Base-by-base conservation (phyloP, 1,284 basidiomycete genomes). In the Irpex lacteus region DNA sequence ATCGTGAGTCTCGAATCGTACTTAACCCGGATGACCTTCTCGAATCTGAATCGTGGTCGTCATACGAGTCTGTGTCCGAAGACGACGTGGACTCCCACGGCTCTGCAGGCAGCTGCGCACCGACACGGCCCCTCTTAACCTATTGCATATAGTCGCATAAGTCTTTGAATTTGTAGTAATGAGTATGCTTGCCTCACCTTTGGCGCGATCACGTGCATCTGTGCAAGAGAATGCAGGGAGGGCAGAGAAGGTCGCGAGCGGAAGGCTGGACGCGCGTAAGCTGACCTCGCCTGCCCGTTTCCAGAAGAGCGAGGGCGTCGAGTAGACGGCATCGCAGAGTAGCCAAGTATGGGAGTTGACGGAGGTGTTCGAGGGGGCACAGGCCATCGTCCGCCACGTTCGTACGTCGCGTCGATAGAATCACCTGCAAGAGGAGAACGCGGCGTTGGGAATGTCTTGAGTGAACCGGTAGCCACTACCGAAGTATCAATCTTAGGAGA, bases 171-270 rank as follows among this genome's bases (percentile, higher is more conserved):
- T 32, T 19, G 26, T 13, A 32, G 18, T 11, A 53, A 32, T 53
- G 52, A 19, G 18, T 53, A 19, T 9, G 26, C 18, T 53, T 53
- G 18, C 71, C 77, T 62, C 68, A 87, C 89, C 83, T 87, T 89
- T 67, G 80, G 83, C 5, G 82, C 78, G 7, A 81, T 77, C 18
- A 86, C 72, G 68, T 85, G 83, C 76, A 84, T 83, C 60, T 81
- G 78, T 5, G 87, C 80, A 21, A 91, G 82, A 0, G 82, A 81
- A 69, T 83, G 75, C 19, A 91, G 73, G 0, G 88, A 87, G 0
- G 89, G 89, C n/a, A 91, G 71, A 7, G 88, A 89, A 18, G 89
- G 89, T 18, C 85, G 83, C 3, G 81, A 66, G 5, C 75, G 68
- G 66, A 89, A 87, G 0, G 88, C 87, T 26, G 85, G 88, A 58